Percentiles rank a stretch among this genome's conserved stretches.
These are phyloP conservation scores for Blastobotrys muscicola DNA, from an alignment of 805 yeast genomes.

Conservation along the genomic window DNA sequence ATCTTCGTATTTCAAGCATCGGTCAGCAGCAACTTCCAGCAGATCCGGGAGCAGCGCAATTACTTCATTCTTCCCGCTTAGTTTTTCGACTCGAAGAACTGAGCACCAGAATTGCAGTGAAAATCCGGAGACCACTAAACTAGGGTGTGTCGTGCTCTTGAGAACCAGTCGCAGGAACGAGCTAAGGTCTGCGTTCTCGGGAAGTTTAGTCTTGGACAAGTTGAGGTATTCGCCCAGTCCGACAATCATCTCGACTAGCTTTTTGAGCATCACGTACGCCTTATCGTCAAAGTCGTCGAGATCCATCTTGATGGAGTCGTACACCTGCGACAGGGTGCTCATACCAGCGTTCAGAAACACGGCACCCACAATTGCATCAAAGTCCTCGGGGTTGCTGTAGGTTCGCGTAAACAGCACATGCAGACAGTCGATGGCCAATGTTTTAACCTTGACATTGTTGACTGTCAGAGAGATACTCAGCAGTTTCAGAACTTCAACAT, in stretches of 20 bases:
- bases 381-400: constrained; percentile 57
- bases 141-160: constrained; percentile 72
- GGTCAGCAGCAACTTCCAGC: constrained; percentile 65
- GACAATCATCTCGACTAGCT: constrained; percentile 88
- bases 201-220: constrained; percentile 31
- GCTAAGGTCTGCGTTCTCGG: constrained; percentile 49
- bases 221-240: constrained; percentile 72
- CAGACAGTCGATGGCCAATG: constrained; percentile 81
- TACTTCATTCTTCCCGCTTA: constrained; percentile 33
- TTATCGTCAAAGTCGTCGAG: constrained; percentile 67
- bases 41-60: constrained; percentile 53
- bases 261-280: constrained; percentile 72
- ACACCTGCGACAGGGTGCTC: constrained; percentile 54
- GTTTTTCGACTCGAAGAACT: constrained; percentile 69
- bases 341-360: constrained; percentile 73
- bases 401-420: constrained; percentile 80
- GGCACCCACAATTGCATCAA: constrained; percentile 66
- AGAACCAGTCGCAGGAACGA: constrained; percentile 67
- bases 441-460: constrained; percentile 54
- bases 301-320: constrained; percentile 42
- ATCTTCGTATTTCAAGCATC: constrained; percentile 64
- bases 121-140: constrained; percentile 82
- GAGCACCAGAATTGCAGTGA: constrained; percentile 94
- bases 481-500: constrained; percentile 54
- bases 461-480: constrained; percentile 46